These are phyloP conservation scores for Lipomyces kockii DNA, from an alignment of 805 yeast species.

Conservation along the genomic window DNA sequence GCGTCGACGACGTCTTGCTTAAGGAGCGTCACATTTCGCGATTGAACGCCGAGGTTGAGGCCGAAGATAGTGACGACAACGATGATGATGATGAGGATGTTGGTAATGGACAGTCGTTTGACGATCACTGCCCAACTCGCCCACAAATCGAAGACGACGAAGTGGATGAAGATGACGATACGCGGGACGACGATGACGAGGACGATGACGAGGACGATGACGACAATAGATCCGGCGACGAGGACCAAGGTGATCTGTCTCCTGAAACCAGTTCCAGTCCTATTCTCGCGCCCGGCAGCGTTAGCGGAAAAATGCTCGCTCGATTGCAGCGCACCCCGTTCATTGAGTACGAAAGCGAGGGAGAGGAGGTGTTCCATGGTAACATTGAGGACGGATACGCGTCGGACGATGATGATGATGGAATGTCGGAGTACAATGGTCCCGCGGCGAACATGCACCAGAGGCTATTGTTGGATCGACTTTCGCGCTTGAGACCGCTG, in stretches of 20 bases:
- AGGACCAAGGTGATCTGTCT: conserved; percentile 20
- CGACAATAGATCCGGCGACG: conserved; percentile 19
- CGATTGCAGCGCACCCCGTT: conserved; percentile 23
- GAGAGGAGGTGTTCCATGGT: conserved; percentile 11
- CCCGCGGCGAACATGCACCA: conserved; percentile 4
- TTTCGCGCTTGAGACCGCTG: neutral
- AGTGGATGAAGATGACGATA: conserved; percentile 11
- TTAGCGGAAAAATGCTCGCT: conserved; percentile 8
- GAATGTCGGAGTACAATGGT: conserved; percentile 4
- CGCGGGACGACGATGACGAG: conserved; percentile 23
- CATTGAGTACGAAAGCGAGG: conserved; percentile 26
- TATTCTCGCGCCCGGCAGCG: neutral
- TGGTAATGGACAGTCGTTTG: neutral
- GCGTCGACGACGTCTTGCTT: conserved; percentile 32
- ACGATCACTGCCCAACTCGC: neutral
- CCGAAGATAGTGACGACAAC: conserved; percentile 28
- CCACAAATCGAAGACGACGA: neutral
- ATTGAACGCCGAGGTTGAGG: conserved; percentile 29
- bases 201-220: conserved; percentile 22
- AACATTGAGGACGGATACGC: conserved; percentile 35
- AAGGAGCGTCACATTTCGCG: conserved; percentile 30
- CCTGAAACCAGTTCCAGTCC: neutral
- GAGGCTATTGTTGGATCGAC: neutral
- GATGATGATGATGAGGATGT: conserved; percentile 20
- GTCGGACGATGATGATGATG: conserved; percentile 29